Evolutionary conservation across 2,329 filamentous ascomycete species (phyloP).

Genomic region (Neospermospora avenae): DNA sequence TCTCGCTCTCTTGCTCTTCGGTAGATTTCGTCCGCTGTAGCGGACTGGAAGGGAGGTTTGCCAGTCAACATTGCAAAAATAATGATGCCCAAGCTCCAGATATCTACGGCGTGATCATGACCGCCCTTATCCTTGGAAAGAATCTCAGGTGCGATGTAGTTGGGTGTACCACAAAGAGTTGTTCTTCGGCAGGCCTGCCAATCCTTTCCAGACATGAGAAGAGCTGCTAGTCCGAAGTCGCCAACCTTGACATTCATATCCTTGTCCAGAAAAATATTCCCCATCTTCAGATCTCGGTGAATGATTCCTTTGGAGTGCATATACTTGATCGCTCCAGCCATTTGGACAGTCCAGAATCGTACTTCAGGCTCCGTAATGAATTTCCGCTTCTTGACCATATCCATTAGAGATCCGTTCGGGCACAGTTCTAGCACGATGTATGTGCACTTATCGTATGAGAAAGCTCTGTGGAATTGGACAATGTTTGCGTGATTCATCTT

Average conservation of each 20-base stretch:
- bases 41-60: constrained; percentile 93
- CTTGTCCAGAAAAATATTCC: constrained; percentile 91
- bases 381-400: constrained; percentile 92
- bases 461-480: constrained; percentile 91
- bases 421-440: constrained; percentile 94
- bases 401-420: constrained; percentile 93
- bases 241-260: constrained; percentile 98
- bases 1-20: constrained; percentile 65
- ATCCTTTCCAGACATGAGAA: constrained; percentile 88
- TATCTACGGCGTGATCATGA: constrained; percentile 96
- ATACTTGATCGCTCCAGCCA: constrained; percentile 96
- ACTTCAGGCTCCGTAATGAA: constrained; percentile 92
- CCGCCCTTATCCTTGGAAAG: constrained; percentile 90
- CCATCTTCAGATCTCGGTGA: constrained; percentile 95
- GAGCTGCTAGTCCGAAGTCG: constrained; percentile 90
- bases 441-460: constrained; percentile 83
- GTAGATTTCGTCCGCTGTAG: constrained; percentile 84
- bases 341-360: constrained; percentile 88
- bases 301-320: constrained; percentile 95
- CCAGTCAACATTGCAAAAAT: constrained; percentile 97
- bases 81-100: constrained; percentile 98
- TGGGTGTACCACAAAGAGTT: constrained; percentile 94
- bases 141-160: constrained; percentile 97
- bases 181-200: constrained; percentile 78
- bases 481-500: constrained; percentile 97